These are phyloP conservation scores for Suillus hirtellus DNA, from an alignment of 768 basidiomycete species.

Conservation along the genomic window DNA sequence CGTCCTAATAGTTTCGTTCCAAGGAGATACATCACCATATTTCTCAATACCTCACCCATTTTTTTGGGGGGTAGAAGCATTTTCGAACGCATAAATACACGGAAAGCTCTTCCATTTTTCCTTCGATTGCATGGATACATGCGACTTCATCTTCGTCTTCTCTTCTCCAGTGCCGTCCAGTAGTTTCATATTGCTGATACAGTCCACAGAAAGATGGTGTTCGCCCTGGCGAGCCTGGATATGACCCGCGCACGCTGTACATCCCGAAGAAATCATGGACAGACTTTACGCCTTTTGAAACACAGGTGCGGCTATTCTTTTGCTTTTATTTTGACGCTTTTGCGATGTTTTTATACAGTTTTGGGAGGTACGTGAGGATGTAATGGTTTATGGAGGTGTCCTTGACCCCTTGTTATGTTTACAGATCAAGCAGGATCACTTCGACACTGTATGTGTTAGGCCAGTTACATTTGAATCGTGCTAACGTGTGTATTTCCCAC, in stretches of 20 bases:
- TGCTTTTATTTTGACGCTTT: conserved; percentile 5
- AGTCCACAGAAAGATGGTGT: conserved; percentile 73
- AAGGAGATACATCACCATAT: not conserved
- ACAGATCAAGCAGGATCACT: conserved; percentile 97
- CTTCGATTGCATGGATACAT: not conserved
- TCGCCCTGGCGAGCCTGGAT: conserved; percentile 76
- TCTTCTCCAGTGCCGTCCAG: not conserved
- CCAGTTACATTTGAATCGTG: not conserved
- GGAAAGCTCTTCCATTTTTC: not conserved
- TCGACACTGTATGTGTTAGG: conserved; percentile 69
- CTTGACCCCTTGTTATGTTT: conserved; percentile 22
- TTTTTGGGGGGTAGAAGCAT: not conserved
- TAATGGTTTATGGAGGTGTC: not conserved
- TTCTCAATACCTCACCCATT: not conserved
- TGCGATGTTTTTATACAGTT: conserved; percentile 44
- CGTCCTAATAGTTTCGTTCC: not conserved
- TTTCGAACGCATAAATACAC: not conserved
- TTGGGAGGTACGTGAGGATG: conserved; percentile 57
- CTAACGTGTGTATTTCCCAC: conserved; percentile 7
- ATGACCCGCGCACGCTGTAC: conserved; percentile 86
- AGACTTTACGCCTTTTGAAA: conserved; percentile 93
- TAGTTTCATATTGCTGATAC: not conserved
- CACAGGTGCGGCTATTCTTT: conserved; percentile 51
- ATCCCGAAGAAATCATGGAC: conserved; percentile 79
- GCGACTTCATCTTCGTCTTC: not conserved